Base-by-base conservation (phyloP, 768 basidiomycete genomes). In the Stropharia rugosoannulata region DNA sequence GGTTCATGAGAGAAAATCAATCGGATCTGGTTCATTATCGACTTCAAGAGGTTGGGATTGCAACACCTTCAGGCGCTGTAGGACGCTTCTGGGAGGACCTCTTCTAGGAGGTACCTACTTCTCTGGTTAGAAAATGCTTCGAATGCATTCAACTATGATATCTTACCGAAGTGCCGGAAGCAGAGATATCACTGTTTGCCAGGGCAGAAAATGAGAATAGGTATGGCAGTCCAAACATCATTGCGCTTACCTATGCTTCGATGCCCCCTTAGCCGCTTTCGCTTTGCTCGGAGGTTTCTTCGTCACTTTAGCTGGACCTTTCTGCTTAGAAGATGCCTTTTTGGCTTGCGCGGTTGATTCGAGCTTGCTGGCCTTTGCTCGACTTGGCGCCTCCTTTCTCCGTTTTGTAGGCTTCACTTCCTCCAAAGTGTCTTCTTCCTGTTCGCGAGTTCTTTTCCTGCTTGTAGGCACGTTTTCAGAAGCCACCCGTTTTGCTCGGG, bases 1-100 rank as follows among this genome's bases (percentile, higher is more conserved):
- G 18, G 18, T 10, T 78, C 64, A 78, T 32, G 75, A 73, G 36
- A 80, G 66, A 57, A 77, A 80, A 57, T 80, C 77, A 44, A 80
- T 68, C 27, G 77, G 76, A 54, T 80, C 79, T 6, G 76, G 72
- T 50, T 77, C 79, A 54, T 71, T 69, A 41, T 73, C 73, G 29
- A 71, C 64, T n/a, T 57, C 60, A 36, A 62, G 47, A 42, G 53
- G 54, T 27, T 58, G 61, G 27, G 72, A 68, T 12, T 72, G 68
- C 48, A 16, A 35, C 11, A 32, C 42, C n/a, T 65, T 70, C 29
- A 78, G 68, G 48, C 74, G 70, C 38, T 69, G 68, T 7, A 78
- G 67, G 2, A 78, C 70, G 22, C 73, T 69, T 18, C 60, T 73
- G 0, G 77, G 77, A 1, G 73, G 76, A 6, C 76, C 75, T 58